Percentiles rank a stretch among this genome's conserved stretches.
These are phyloP conservation scores for Colletotrichum sidae DNA, from an alignment of 2,329 filamentous ascomycete species.

Conservation along the genomic window DNA sequence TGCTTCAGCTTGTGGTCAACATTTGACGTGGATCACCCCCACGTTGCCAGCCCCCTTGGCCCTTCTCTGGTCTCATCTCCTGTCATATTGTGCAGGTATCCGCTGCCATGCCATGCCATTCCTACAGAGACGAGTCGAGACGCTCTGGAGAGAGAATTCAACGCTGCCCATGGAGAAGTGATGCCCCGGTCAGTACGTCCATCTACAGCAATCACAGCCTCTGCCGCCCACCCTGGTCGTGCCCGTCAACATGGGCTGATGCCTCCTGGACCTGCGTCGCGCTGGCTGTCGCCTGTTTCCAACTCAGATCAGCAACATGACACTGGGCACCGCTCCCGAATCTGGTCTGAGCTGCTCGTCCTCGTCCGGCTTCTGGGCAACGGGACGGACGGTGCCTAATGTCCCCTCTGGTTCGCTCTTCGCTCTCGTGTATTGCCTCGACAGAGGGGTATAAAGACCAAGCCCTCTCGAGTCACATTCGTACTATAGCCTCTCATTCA, in stretches of 20 bases:
- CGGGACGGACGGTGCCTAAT: background rate
- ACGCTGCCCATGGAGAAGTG: background rate
- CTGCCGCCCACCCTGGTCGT: conserved; percentile 14
- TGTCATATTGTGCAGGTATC: no score
- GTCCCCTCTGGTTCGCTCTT: background rate
- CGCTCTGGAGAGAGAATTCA: no score
- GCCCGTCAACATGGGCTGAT: conserved; percentile 32
- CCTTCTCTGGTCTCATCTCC: background rate
- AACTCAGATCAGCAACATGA: conserved; percentile 23
- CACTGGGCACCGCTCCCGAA: conserved; percentile 10
- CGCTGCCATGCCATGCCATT: no score
- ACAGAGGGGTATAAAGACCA: conserved; percentile 31
- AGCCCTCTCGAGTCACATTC: conserved; percentile 1
- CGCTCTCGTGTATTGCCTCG: background rate
- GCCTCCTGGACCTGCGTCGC: conserved; percentile 16
- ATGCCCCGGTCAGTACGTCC: conserved; percentile 3
- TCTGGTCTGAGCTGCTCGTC: conserved; percentile 9
- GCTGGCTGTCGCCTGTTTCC: conserved; percentile 3
- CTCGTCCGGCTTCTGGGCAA: conserved; percentile 12
- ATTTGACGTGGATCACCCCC: conserved; percentile 5
- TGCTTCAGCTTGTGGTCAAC: conserved; percentile 4
- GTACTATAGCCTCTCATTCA: conserved; percentile 1
- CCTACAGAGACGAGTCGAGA: background rate
- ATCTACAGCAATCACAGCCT: conserved; percentile 10
- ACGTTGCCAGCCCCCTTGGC: conserved; percentile 30